Base-by-base conservation (phyloP, 805 yeast genomes). In the Metschnikowia gruessii region DNA sequence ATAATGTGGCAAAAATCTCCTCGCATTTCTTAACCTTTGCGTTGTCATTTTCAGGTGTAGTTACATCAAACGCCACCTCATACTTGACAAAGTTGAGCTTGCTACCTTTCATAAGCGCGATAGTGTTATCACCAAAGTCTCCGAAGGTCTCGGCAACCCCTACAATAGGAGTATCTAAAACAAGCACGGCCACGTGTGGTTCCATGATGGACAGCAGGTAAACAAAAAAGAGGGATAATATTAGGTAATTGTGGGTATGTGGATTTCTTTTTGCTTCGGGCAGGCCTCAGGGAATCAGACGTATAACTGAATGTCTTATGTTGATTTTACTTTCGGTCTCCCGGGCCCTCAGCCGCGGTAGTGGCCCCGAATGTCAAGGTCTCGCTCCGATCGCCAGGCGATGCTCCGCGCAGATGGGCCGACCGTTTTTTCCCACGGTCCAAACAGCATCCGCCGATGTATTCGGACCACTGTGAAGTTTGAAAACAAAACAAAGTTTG, bases 71-170 rank as follows among this genome's bases (percentile, higher is more conserved):
- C 16, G 60, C 63, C 5, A 74, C 71, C 49, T 72, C 69, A 51
- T 69, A 79, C 47, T 68, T 70, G 12, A 55, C 62, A 41, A 62
- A 58, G 6, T 56, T 57, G 18, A 56, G 49, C 12, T 48, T 44
- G 8, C 53, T 42, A 11, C 43, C 46, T 21, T 43, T 39, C 36
- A 80, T 48, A 7, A 77, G 57, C 5, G 55, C 56, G 1, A 53
- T 52, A 21, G 75, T 68, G 52, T 72, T 73, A 49, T 79, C 81
- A 2, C 80, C 84, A 57, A 75, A 80, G 57, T 77, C 80, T 1
- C 83, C 84, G 55, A 55, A 70, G n/a, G 54, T 55, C 15, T 55
- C 63, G 17, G 62, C 51, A 16, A 62, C 49, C 19, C 57, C 64
- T 10, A 55, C 54, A 24, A 65, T 64, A 6, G 70, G 69, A 5